A percentile compares a stretch with the other conserved stretches of the same genome.
Evolutionary conservation across 805 yeast genomes (phyloP).

Genomic region (Osmozyma mogii): DNA sequence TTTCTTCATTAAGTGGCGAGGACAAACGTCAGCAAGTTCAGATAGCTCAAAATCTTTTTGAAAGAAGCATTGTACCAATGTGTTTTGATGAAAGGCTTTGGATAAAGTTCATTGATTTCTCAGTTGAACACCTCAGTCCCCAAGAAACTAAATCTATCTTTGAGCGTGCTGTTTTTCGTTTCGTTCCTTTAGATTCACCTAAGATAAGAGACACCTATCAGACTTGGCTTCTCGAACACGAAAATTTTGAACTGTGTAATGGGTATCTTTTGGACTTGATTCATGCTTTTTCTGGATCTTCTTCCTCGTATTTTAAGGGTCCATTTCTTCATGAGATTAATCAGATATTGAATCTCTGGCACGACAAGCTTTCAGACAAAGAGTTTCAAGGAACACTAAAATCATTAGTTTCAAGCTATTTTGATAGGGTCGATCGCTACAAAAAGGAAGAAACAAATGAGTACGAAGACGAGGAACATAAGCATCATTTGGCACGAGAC

Average conservation of each 20-base stretch:
- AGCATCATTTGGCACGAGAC: no score
- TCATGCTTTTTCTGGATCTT: conserved; percentile 17
- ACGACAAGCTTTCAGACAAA: conserved; percentile 7
- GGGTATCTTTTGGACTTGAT: conserved; percentile 22
- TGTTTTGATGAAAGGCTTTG: conserved; percentile 57
- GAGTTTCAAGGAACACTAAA: conserved; percentile 13
- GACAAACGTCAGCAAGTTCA: conserved; percentile 1
- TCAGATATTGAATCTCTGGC: conserved; percentile 7
- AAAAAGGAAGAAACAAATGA: conserved; percentile 4
- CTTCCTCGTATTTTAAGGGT: conserved; percentile 10
- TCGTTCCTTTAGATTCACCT: conserved; percentile 25
- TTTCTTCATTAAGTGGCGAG: background rate
- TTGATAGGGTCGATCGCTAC: conserved; percentile 13
- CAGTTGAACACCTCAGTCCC: conserved; percentile 18
- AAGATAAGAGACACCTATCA: conserved; percentile 19
- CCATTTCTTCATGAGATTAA: conserved; percentile 11
- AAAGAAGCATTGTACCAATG: conserved; percentile 65
- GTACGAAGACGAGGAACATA: conserved; percentile 9
- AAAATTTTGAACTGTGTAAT: conserved; percentile 14
- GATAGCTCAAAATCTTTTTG: conserved; percentile 42
- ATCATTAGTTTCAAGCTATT: conserved; percentile 11
- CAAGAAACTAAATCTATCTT: conserved; percentile 13
- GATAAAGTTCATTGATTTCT: conserved; percentile 57
- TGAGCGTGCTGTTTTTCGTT: conserved; percentile 38
- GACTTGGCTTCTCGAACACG: conserved; percentile 13